phyloP scores from a whole-genome alignment of 2,329 filamentous ascomycete species.

The Metarhizium album region DNA sequence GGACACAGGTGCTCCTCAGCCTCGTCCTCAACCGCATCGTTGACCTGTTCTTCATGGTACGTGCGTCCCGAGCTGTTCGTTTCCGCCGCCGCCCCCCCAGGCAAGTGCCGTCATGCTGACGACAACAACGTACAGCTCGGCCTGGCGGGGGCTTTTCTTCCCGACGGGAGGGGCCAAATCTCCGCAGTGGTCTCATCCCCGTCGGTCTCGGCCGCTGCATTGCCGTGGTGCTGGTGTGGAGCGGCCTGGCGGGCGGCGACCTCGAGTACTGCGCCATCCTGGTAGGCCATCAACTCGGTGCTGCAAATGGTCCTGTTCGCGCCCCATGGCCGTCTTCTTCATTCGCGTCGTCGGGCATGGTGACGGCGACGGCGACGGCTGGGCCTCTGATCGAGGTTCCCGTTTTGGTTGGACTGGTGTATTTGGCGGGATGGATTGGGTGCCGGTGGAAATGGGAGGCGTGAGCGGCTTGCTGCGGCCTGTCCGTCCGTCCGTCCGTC shows the following conservation, averaged over 20 bases:
- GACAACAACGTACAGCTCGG: conserved; percentile 36
- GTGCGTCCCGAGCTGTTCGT: too few species aligned
- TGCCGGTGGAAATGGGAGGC: conserved; percentile 4
- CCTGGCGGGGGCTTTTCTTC: conserved; percentile 58
- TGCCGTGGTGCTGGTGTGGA: conserved; percentile 80
- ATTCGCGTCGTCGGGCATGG: conserved; percentile 52
- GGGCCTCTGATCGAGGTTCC: conserved; percentile 82
- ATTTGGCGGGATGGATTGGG: conserved; percentile 32
- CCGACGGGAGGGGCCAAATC: conserved; percentile 42
- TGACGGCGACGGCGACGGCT: conserved; percentile 49
- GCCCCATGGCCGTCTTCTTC: conserved; percentile 57
- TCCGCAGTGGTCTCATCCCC: conserved; percentile 62
- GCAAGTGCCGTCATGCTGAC: neutral
- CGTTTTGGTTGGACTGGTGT: conserved; percentile 67
- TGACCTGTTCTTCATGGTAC: conserved; percentile 71
- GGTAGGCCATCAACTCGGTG: conserved; percentile 63
- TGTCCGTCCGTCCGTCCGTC: too few species aligned
- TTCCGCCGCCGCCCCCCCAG: neutral
- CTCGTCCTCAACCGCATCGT: conserved; percentile 74
- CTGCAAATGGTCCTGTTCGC: conserved; percentile 66
- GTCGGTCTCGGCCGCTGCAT: conserved; percentile 81
- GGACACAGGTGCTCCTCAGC: conserved; percentile 71
- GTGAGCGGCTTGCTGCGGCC: neutral
- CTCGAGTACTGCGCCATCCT: conserved; percentile 74
- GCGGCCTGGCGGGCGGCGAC: conserved; percentile 56